Evolutionary conservation across 2,329 filamentous ascomycete species (phyloP).

Genomic region (Fusarium buharicum): DNA sequence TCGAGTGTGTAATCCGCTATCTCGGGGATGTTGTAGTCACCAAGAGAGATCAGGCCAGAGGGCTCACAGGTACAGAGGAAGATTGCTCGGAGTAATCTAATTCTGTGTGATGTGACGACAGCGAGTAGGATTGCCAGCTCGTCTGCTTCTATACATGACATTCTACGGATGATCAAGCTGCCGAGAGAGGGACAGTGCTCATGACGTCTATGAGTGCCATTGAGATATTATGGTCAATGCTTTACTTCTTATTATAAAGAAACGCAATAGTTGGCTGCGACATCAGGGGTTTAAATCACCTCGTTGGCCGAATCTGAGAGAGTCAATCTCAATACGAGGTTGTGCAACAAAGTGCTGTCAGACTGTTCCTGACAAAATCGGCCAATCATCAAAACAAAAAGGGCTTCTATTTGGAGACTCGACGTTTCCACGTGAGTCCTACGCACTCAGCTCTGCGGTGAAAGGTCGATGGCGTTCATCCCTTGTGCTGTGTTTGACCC

Average conservation of each 20-base stretch:
- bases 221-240: constrained; percentile 7
- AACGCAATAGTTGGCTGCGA: constrained; percentile 10
- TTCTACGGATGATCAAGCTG: not conserved
- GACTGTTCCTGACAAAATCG: constrained; percentile 4
- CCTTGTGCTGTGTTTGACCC: too few species aligned
- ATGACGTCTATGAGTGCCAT: constrained; percentile 20
- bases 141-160: not conserved
- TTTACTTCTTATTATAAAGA: constrained; percentile 11
- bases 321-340: constrained; percentile 32
- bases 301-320: not conserved
- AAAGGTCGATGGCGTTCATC: constrained; percentile 41
- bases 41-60: constrained; percentile 2
- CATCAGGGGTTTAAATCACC: constrained; percentile 2
- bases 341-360: constrained; percentile 14
- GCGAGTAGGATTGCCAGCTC: not conserved
- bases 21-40: constrained; percentile 11
- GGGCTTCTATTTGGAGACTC: constrained; percentile 38
- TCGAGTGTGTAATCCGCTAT: constrained; percentile 27
- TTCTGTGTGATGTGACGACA: constrained; percentile 22
- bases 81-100: constrained; percentile 26
- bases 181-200: not conserved
- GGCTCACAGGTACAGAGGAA: not conserved
- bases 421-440: constrained; percentile 37
- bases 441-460: constrained; percentile 36
- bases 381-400: constrained; percentile 24